Evolutionary conservation across 495 filamentous ascomycete species (phyloP), one percentile per base, ranked within the genome.

Genomic region (Xylaria cubensis): DNA sequence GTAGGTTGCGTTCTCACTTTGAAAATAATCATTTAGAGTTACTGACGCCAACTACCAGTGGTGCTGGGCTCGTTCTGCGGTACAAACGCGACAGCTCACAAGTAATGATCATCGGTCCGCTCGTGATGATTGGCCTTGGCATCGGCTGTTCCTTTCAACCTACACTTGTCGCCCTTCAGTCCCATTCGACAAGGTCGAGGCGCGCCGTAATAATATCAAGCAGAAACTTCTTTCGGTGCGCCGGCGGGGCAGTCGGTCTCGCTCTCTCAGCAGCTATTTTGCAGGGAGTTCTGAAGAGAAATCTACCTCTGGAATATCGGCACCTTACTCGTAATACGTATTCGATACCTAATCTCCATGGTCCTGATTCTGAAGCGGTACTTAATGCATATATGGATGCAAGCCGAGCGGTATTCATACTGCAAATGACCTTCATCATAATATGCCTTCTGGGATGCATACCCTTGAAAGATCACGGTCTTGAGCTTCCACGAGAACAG

Each of bases 151-250:
- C 84, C 10, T 90, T 91, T 70, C 89, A 91, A 71, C 89, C 89
- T 61, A 78, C 75, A n/a, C 80, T 92, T 0, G 85, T 91, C 24
- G 90, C 90, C 8, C 77, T 89, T n/a, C 89, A 91, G 76, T 87
- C 90, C 6, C 88, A 92, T 77, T 86, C 82, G 46, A 84, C 81
- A 17, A 88, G 89, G 65, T 76, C 84, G 0, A 86, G 90, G 59
- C 82, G 90, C 56, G 90, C 90, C 1, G 85, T 92, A 1, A 83
- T 90, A 2, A 91, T 90, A 39, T 87, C 86, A 9, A 83, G 87
- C 71, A 85, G 89, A 4, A 91, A 91, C 73, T 91, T 91, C 79
- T 86, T 91, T 75, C 86, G 90, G 19, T 88, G 86, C 42, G 79
- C 88, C 13, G 90, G 90, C 10, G 89, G 89, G 17, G 83, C 89